These are phyloP conservation scores for Fusarium brachygibbosum DNA, from an alignment of 2,329 filamentous ascomycete genomes.

Conservation along the genomic window DNA sequence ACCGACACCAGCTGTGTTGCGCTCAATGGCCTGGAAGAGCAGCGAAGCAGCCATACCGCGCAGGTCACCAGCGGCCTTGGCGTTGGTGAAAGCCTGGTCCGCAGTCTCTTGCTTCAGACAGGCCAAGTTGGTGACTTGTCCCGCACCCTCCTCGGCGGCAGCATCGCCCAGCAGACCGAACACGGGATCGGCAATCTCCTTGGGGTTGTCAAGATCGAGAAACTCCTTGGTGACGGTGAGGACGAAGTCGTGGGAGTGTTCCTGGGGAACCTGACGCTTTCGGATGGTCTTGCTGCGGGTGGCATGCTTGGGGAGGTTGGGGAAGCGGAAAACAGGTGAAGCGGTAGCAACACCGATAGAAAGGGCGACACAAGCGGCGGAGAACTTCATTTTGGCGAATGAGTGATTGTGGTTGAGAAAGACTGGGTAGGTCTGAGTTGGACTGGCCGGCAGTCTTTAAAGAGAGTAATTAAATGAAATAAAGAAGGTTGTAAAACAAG, in stretches of 20 bases:
- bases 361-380: constrained; percentile 4
- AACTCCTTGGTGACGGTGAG: constrained; percentile 17
- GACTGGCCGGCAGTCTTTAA: constrained; percentile 14
- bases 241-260: constrained; percentile 20
- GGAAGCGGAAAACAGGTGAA: constrained; percentile 10
- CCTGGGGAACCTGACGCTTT: constrained; percentile 25
- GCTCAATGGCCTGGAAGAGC: constrained; percentile 68
- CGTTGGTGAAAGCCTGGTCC: constrained; percentile 72
- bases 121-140: constrained; percentile 59
- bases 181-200: constrained; percentile 20
- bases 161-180: constrained; percentile 15
- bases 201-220: constrained; percentile 15
- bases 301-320: neutral
- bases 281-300: constrained; percentile 3
- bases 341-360: constrained; percentile 9
- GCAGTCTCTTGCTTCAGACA: constrained; percentile 64
- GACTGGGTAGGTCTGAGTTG: neutral
- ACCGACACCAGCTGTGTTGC: constrained; percentile 58
- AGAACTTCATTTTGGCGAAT: constrained; percentile 20
- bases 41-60: constrained; percentile 67
- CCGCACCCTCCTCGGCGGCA: constrained; percentile 48
- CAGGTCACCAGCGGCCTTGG: constrained; percentile 65
- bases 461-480: constrained; percentile 5
- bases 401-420: neutral
- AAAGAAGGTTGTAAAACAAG: constrained; percentile 9